A percentile compares a stretch with the other conserved stretches of the same genome.
Conservation (phyloP, 2,329 filamentous ascomycete species). For the Hypoxylon sp. region DNA sequence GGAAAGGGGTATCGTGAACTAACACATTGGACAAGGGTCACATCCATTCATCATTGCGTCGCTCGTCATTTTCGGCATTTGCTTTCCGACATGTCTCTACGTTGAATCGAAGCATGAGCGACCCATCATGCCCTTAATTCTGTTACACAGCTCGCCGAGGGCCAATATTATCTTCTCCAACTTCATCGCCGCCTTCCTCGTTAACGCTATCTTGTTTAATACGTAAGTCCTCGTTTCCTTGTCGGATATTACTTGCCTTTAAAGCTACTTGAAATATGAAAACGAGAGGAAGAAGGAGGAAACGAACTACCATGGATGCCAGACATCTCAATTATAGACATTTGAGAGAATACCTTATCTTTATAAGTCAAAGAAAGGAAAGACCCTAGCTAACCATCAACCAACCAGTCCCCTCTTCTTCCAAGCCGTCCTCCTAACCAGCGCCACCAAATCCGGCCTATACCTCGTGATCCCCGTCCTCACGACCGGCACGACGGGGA, state of each 20-base stretch:
- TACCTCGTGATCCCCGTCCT: constrained; percentile 76
- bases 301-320: no score
- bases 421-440: constrained; percentile 79
- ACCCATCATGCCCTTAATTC: constrained; percentile 72
- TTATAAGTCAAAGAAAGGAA: not conserved
- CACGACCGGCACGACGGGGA: constrained; percentile 68
- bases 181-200: constrained; percentile 64
- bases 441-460: constrained; percentile 79
- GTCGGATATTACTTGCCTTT: not conserved
- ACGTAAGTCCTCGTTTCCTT: constrained; percentile 58
- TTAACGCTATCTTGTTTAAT: constrained; percentile 73
- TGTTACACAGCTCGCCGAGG: constrained; percentile 66
- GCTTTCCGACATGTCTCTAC: constrained; percentile 67
- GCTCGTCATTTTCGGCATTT: constrained; percentile 63
- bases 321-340: no score
- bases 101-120: constrained; percentile 65
- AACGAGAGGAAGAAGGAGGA: not conserved
- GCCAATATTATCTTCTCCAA: constrained; percentile 72
- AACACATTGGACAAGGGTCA: constrained; percentile 59
- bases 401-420: constrained; percentile 78
- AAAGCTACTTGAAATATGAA: not conserved
- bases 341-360: no score
- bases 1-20: constrained; percentile 1
- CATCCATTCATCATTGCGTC: constrained; percentile 71
- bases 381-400: constrained; percentile 1